Evolutionary conservation across 441 rosid genomes (phyloP), one percentile per base, ranked within the genome.

Genomic region (Aquilaria agallochum): DNA sequence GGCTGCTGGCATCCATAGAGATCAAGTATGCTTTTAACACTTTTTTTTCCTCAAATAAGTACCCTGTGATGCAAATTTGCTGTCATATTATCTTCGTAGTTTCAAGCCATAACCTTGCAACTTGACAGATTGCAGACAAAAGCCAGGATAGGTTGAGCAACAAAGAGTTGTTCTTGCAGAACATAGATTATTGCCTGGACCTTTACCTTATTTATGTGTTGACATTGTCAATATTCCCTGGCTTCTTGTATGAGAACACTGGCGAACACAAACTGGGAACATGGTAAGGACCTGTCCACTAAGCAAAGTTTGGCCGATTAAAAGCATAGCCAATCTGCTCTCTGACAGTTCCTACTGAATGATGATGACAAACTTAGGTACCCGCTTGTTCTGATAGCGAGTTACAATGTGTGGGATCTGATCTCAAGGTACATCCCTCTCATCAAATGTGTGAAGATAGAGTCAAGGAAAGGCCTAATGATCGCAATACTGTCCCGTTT

Each of bases 221-320:
- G 0, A 74, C 76, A 0, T 45, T 71, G 31, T 65, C 76, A 9
- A 77, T 77, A 56, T 71, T 74, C 45, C 76, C 78, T 0, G 74
- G 81, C 14, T 74, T 77, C 51, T 58, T 77, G 5, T 77, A 68
- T 11, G 81, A 77, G 36, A 68, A 77, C 49, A 74, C 78, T 1
- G 74, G 81, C 51, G 48, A 56, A 48, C 74, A 74, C 48, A 45
- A 51, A 3, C 60, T 77, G 27, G 76, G 78, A 0, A 49, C 68
- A 27, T 71, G 76, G 76, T 74, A 71, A 30, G 73, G 31, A 40
- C 14, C 50, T 36, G 31, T 51, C 7, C 14, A 20, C 42, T 36
- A 36, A 4, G 42, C 42, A 36, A 36, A 36, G 42, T 36, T 36
- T 8, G 7, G 5, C 42, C 31, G 30, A 53, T 11, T 13, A 27